Base-by-base conservation (phyloP, 495 filamentous ascomycete species). In the Cercophora newfieldiana region DNA sequence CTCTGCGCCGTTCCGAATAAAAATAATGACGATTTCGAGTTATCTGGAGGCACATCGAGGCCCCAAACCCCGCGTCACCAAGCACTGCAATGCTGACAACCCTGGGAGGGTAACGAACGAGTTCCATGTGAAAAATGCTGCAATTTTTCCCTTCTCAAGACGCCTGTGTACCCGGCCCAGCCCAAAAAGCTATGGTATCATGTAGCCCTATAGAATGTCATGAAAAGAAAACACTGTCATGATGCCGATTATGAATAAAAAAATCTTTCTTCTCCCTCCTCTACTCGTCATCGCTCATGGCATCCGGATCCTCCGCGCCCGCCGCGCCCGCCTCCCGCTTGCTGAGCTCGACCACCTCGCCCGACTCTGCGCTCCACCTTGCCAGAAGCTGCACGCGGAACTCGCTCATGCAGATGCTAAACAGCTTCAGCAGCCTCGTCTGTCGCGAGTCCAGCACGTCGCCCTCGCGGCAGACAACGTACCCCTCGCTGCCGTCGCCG, bases 351-450 rank as follows among this genome's bases (percentile, higher is more conserved):
- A 80, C 89, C 25, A 91, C 85, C 65, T 85, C 75, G 49, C 82
- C 79, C n/a, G 77, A 83, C 0, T 80, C 83, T 6, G 85, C 81
- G 66, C 78, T 87, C 87, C 89, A 92, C 67, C 90, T 90, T 68
- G 92, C 93, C 75, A 91, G 81, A 63, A 97, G 75, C 68, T 86
- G 78, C 24, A 99, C 87, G 68, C 81, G 85, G 79, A 99, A 99
- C 81, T 97, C 94, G 63, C 93, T 88, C 76, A 91, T 89, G 44
- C 88, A 88, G 25, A 96, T 85, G 60, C 92, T 91, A 80, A 99
- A 98, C 74, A 96, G 84, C 87, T 99, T 99, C 78, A 99, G 76
- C 72, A 99, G 77, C 58, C 91, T 88, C 67, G 94, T 97, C 83
- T 99, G 95, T 55, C 93, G 83, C 37, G 89, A 91, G 72, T 97